A percentile compares a stretch with the other conserved stretches of the same genome.
These are phyloP conservation scores for Corynascus novoguineensis DNA, from an alignment of 495 filamentous ascomycete species.

Conservation along the genomic window DNA sequence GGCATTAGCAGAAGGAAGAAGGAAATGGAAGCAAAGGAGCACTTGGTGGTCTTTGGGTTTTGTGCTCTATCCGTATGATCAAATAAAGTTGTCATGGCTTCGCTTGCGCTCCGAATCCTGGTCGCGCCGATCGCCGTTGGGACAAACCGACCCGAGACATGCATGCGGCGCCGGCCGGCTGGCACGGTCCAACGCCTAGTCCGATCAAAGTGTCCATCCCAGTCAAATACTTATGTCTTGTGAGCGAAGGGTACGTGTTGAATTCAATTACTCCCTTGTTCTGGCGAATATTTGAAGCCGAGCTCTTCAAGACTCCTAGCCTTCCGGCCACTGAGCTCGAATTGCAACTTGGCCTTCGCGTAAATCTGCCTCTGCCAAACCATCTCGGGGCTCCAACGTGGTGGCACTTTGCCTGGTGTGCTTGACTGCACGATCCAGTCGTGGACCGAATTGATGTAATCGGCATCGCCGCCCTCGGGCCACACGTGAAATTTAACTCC, in stretches of 20 bases:
- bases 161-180: neutral
- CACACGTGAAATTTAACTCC: conserved; percentile 54
- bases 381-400: conserved; percentile 61
- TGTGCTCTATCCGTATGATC: too few relatives aligned
- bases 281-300: conserved; percentile 35
- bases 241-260: too few relatives aligned
- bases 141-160: neutral
- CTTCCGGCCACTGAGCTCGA: conserved; percentile 37
- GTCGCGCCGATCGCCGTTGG: neutral
- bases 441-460: conserved; percentile 69
- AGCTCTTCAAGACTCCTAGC: conserved; percentile 42
- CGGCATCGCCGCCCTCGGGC: conserved; percentile 59
- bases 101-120: too few relatives aligned
- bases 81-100: too few relatives aligned
- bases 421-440: conserved; percentile 52
- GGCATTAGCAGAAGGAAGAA: too few relatives aligned
- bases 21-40: too few relatives aligned
- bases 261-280: conserved; percentile 1
- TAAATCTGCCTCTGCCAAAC: conserved; percentile 52
- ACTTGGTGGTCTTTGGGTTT: too few relatives aligned
- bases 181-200: neutral
- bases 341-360: conserved; percentile 40
- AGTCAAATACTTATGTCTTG: neutral
- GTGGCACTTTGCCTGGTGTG: conserved; percentile 53
- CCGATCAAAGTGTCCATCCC: neutral